Evolutionary conservation across 2,329 filamentous ascomycete genomes (phyloP).

Genomic region (Pezicula neosporulosa): DNA sequence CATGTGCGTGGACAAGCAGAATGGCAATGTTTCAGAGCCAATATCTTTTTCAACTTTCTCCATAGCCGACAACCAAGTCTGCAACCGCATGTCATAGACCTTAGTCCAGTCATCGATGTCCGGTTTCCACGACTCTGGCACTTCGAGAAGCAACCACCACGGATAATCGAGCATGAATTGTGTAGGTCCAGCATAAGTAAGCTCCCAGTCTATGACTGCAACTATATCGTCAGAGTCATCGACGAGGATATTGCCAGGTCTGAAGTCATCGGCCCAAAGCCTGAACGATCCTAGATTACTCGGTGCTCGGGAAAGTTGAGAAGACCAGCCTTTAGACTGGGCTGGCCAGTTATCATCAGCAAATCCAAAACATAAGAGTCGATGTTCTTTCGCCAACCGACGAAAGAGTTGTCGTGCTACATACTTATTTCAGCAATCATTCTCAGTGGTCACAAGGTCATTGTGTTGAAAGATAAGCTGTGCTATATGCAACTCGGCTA

Average conservation of each 20-base stretch:
- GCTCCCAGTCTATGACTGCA: slow-evolving; percentile 38
- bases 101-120: slow-evolving; percentile 28
- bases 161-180: slow-evolving; percentile 31
- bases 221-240: slow-evolving; percentile 23
- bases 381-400: slow-evolving; percentile 20
- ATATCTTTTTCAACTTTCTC: slow-evolving; percentile 22
- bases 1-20: slow-evolving; percentile 26
- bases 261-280: slow-evolving; percentile 31
- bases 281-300: slow-evolving; percentile 13
- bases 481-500: slow-evolving; percentile 7
- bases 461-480: slow-evolving; percentile 33
- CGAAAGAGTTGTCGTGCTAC: slow-evolving; percentile 37
- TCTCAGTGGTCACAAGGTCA: slow-evolving; percentile 29
- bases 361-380: slow-evolving; percentile 5
- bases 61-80: slow-evolving; percentile 29
- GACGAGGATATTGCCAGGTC: slow-evolving; percentile 28
- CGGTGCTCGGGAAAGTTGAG: slow-evolving; percentile 9
- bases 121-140: slow-evolving; percentile 27
- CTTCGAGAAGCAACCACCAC: slow-evolving; percentile 33
- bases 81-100: slow-evolving; percentile 27
- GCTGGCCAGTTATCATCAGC: slow-evolving; percentile 24
- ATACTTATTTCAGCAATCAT: slow-evolving; percentile 37
- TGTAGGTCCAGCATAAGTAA: slow-evolving; percentile 28
- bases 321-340: slow-evolving; percentile 5
- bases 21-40: slow-evolving; percentile 3